Base-by-base conservation (phyloP, 306 rosid genomes). In the Prunus armeniaca region DNA sequence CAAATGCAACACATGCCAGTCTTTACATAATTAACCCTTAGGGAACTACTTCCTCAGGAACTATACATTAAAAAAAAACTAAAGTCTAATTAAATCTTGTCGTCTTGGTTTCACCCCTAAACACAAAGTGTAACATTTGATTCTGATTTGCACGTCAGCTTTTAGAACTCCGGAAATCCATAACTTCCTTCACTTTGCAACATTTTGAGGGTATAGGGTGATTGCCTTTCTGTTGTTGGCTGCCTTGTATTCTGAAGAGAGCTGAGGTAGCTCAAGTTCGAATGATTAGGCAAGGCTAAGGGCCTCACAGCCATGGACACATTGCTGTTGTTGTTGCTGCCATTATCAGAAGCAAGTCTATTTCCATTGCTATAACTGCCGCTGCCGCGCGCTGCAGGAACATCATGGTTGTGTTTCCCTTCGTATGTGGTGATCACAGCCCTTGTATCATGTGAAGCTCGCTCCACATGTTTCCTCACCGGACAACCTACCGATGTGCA, bases 341-440 rank as follows among this genome's bases (percentile, higher is more conserved):
- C 34, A 30, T 49, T 69, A 58, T 75, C 75, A 1, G 83, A 28
- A 45, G 67, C 24, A 12, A 78, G 76, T 47, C 80, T 70, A 65
- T 65, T 57, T 50, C 68, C 7, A 28, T 63, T 63, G 82, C 83
- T 30, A 62, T 94, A 83, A 45, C 82, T 19, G 49, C 84, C 73
- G 9, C 89, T 77, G 13, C 98, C 99, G 0, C 97, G 96, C 0
- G 97, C 99, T 11, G 97, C 87, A 1, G 99, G 99, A 43, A 95
- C 91, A 73, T 92, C 99, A 9, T 95, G 99, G 86, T 87, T 89
- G 85, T 95, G 99, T 65, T 92, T 95, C 51, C 97, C 97, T 84
- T 95, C 99, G 14, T 95, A 95, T 13, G 97, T 95, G 38, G 99
- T 95, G 87, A 95, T 92, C 86, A 95, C 99, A 9, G 97, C 89